Evolutionary conservation across 306 rosid genomes (phyloP).

Genomic region (Casuarina glauca): DNA sequence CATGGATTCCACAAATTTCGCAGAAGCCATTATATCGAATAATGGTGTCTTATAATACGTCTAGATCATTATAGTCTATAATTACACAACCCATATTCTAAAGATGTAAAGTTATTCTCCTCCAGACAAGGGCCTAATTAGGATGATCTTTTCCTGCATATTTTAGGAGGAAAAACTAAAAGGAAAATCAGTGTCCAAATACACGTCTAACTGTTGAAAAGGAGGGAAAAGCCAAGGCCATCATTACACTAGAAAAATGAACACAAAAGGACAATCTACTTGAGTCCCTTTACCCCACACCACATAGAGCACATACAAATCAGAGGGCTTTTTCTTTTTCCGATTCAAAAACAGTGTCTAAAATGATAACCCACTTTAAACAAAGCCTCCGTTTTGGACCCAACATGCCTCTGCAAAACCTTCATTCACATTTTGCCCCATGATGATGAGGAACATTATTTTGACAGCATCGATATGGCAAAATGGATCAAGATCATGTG

Average conservation of each 20-base stretch:
- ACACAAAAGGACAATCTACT: constrained; percentile 68
- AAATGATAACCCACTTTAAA: constrained; percentile 69
- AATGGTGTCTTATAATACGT: constrained; percentile 61
- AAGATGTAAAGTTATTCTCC: constrained; percentile 12
- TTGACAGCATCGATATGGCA: constrained; percentile 30
- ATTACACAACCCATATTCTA: constrained; percentile 47
- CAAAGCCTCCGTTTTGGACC: constrained; percentile 83
- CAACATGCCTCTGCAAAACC: constrained; percentile 47
- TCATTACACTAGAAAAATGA: constrained; percentile 73
- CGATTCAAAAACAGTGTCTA: constrained; percentile 33
- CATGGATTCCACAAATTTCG: constrained; percentile 59
- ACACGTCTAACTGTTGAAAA: constrained; percentile 46
- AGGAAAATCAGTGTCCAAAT: constrained; percentile 27
- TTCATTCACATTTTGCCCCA: constrained; percentile 41
- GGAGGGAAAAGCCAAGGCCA: constrained; percentile 35
- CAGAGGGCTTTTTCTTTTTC: constrained; percentile 54
- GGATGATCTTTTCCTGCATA: constrained; percentile 14
- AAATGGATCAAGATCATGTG: constrained; percentile 4
- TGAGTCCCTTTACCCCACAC: constrained; percentile 74
- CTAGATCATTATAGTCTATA: constrained; percentile 54
- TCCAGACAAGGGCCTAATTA: constrained; percentile 14
- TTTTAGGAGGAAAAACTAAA: background rate
- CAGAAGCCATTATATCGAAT: constrained; percentile 51
- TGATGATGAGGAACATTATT: constrained; percentile 44
- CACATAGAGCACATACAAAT: constrained; percentile 46